These are phyloP conservation scores for Thermothielavioides terrestris DNA, from an alignment of 495 filamentous ascomycete species.

Conservation along the genomic window DNA sequence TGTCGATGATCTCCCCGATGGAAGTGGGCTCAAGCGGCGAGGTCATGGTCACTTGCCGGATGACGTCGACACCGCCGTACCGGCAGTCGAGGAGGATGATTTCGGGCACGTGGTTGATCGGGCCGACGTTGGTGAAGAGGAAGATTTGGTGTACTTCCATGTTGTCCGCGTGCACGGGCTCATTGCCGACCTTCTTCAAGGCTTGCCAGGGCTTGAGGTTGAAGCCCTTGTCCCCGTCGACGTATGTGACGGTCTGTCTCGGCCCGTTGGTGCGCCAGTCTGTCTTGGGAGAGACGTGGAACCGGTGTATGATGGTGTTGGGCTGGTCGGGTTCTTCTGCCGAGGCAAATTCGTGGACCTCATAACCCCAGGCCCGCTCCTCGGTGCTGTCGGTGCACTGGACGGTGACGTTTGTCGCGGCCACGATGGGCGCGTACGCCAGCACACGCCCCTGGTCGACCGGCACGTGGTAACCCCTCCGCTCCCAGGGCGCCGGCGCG, in stretches of 20 bases:
- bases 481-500: not conserved
- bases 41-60: not conserved
- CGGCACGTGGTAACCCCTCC: not conserved
- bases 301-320: not conserved
- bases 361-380: not conserved
- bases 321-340: not conserved
- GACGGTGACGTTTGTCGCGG: not conserved
- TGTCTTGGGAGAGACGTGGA: not conserved
- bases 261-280: not conserved
- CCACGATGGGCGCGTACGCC: not conserved
- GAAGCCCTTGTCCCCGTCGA: not conserved
- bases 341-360: not conserved
- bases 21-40: not conserved
- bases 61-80: not conserved
- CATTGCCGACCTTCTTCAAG: not conserved
- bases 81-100: not conserved
- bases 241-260: not conserved
- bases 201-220: not conserved
- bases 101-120: not conserved
- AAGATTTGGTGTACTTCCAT: not conserved
- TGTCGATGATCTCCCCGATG: not conserved
- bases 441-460: not conserved
- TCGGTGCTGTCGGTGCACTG: not conserved
- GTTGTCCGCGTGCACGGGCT: not conserved
- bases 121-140: not conserved